Conservation (phyloP, 208 protist species). For the Trypanosoma platydactyli region DNA sequence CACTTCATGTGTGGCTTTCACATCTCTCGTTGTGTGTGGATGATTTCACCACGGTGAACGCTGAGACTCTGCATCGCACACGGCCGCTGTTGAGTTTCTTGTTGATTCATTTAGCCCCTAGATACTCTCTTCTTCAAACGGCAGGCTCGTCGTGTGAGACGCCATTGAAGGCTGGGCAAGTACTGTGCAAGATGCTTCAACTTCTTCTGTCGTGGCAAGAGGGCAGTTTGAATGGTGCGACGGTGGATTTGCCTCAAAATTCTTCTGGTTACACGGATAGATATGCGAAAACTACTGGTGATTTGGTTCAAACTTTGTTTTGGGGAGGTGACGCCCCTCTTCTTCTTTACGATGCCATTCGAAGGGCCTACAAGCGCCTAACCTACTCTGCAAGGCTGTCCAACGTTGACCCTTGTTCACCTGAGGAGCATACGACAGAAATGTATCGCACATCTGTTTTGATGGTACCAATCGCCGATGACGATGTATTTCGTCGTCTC, state of each 20-base stretch:
- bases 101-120: conserved; percentile 22
- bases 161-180: conserved; percentile 3
- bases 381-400: not conserved
- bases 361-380: conserved; percentile 21
- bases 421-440: not conserved
- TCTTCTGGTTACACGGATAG: too few species aligned
- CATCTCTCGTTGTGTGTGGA: conserved; percentile 31
- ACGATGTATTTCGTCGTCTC: conserved; percentile 56
- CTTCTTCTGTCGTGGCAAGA: not conserved
- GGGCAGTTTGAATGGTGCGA: too few species aligned
- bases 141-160: not conserved
- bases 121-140: conserved; percentile 6
- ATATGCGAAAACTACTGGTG: not conserved
- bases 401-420: not conserved
- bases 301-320: conserved; percentile 42
- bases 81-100: conserved; percentile 34
- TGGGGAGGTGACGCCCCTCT: conserved; percentile 47
- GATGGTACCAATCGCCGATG: conserved; percentile 36
- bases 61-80: conserved; percentile 3
- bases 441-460: conserved; percentile 7
- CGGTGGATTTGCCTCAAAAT: too few species aligned
- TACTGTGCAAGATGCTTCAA: conserved; percentile 19
- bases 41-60: not conserved
- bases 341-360: conserved; percentile 32
- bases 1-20: conserved; percentile 37